A percentile compares a stretch with the other conserved stretches of the same genome.
Evolutionary conservation across 2,329 filamentous ascomycete genomes (phyloP).

Genomic region (Aspergillus sp.): DNA sequence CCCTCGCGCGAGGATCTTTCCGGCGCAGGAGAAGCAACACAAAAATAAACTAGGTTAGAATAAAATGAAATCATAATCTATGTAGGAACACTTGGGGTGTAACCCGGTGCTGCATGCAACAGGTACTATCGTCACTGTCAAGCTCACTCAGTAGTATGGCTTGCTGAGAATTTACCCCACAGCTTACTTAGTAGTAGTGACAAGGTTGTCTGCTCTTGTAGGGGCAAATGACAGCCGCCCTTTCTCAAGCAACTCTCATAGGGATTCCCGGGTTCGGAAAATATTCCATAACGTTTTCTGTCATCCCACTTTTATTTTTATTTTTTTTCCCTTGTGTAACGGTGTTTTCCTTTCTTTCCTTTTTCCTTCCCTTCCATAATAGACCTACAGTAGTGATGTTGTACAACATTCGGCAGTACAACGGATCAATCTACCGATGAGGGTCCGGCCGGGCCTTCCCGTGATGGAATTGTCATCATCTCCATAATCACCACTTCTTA

Average conservation of each 20-base stretch:
- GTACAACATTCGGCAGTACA: slow-evolving; percentile 17
- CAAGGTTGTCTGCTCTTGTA: neutral
- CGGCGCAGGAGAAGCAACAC: neutral
- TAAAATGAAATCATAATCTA: no score
- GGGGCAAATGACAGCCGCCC: neutral
- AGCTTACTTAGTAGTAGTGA: neutral
- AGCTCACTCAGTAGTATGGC: neutral
- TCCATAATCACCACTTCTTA: neutral
- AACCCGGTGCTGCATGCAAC: neutral
- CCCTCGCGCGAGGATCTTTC: neutral
- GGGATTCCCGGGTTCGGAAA: neutral
- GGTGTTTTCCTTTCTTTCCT: neutral
- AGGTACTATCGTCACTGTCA: neutral
- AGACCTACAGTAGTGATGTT: slow-evolving; percentile 7
- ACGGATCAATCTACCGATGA: neutral
- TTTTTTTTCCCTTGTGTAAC: no score
- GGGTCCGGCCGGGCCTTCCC: neutral
- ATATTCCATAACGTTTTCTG: neutral
- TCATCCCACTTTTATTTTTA: neutral
- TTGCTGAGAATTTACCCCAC: neutral
- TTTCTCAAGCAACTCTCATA: neutral
- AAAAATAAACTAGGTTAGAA: no score
- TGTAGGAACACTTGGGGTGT: neutral
- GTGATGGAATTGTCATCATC: neutral
- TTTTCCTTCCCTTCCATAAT: neutral